phyloP scores from a whole-genome alignment of 768 basidiomycete species.

The Hygrocybe punicea region DNA sequence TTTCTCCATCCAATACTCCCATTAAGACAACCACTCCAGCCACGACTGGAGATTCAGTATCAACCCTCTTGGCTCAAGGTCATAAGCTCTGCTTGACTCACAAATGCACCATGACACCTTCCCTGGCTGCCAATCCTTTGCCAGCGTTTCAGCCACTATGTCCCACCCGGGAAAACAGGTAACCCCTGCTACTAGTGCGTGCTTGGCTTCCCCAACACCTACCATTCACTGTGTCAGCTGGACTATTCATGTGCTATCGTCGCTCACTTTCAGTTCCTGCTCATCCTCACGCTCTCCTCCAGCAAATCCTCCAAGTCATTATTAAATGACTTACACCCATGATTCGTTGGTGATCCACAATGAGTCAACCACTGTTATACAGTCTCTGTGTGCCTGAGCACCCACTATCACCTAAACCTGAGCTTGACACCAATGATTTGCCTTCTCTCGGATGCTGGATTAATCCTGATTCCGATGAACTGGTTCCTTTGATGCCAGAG shows the following conservation, averaged over 20 bases:
- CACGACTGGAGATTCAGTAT: background rate
- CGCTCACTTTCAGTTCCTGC: conserved; percentile 36
- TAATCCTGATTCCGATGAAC: background rate
- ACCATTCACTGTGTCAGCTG: conserved; percentile 20
- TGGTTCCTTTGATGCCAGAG: conserved; percentile 14
- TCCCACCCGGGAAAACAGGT: conserved; percentile 39
- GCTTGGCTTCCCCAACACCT: conserved; percentile 20
- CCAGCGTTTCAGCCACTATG: conserved; percentile 58
- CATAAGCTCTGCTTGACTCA: conserved; percentile 38
- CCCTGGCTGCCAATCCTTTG: conserved; percentile 54
- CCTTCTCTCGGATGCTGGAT: background rate
- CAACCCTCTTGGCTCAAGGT: background rate
- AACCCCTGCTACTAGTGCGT: background rate
- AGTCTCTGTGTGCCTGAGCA: background rate
- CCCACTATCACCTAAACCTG: background rate
- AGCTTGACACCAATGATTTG: background rate
- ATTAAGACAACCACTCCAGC: conserved; percentile 17
- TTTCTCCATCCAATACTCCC: conserved; percentile 20
- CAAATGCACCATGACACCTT: conserved; percentile 55
- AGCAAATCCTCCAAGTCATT: too few relatives aligned
- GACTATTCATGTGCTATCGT: conserved; percentile 38
- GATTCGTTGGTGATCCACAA: background rate
- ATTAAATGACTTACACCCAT: too few relatives aligned
- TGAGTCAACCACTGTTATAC: background rate
- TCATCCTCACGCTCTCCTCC: conserved; percentile 26